phyloP scores from a whole-genome alignment of 352 stramenopile species.

The Phytophthora pinifolia region DNA sequence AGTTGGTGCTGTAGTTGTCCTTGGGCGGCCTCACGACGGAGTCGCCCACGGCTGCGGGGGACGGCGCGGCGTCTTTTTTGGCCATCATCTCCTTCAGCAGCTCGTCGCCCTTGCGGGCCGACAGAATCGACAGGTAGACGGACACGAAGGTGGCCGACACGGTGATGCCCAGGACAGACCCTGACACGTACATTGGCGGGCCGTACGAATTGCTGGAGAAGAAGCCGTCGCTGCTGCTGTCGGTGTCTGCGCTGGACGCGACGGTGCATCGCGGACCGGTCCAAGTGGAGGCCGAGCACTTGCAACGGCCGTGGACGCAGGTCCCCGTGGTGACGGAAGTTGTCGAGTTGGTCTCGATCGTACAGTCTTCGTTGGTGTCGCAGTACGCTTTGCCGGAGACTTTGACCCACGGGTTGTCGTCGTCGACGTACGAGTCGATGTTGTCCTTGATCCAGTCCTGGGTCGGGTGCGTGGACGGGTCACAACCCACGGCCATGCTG shows the following conservation, averaged over 20 bases:
- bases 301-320: slow-evolving; percentile 36
- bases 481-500: slow-evolving; percentile 48
- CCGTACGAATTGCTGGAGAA: slow-evolving; percentile 30
- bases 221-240: slow-evolving; percentile 22
- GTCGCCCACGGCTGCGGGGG: slow-evolving; percentile 13
- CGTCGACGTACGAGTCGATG: slow-evolving; percentile 67
- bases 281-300: slow-evolving; percentile 36
- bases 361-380: slow-evolving; percentile 53
- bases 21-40: slow-evolving; percentile 21
- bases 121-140: slow-evolving; percentile 24
- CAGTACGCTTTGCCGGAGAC: slow-evolving; percentile 62
- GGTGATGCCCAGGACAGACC: slow-evolving; percentile 15
- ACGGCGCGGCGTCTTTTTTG: slow-evolving; percentile 20
- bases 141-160: slow-evolving; percentile 22
- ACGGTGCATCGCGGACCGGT: slow-evolving; percentile 44
- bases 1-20: slow-evolving; percentile 45
- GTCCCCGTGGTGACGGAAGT: slow-evolving; percentile 29
- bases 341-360: slow-evolving; percentile 29
- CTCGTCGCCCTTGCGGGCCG: slow-evolving; percentile 19
- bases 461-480: slow-evolving; percentile 58
- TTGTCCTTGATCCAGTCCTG: slow-evolving; percentile 71
- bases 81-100: slow-evolving; percentile 12
- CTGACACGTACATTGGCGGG: slow-evolving; percentile 30
- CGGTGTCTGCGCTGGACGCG: slow-evolving; percentile 4
- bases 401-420: slow-evolving; percentile 49